phyloP scores from a whole-genome alignment of 768 basidiomycete species.

The Dentipellis sp. region DNA sequence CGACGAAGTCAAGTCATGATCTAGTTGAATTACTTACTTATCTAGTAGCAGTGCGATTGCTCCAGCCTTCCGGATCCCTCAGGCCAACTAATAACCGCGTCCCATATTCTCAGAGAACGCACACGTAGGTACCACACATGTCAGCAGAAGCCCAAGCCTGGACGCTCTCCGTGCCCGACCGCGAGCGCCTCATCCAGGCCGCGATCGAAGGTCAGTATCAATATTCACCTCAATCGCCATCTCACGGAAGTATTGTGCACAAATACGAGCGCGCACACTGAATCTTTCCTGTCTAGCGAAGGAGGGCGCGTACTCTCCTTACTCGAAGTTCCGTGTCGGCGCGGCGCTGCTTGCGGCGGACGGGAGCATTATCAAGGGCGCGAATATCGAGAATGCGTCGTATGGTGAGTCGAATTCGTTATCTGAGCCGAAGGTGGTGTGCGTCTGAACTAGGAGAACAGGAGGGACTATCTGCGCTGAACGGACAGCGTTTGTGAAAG shows the following conservation, averaged over 20 bases:
- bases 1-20: no score
- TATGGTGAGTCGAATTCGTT: conserved; percentile 46
- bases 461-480: conserved; percentile 93
- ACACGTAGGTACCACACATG: background rate
- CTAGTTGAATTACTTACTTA: no score
- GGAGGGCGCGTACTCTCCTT: conserved; percentile 67
- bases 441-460: conserved; percentile 20
- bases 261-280: background rate
- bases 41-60: no score
- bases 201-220: conserved; percentile 51
- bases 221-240: background rate
- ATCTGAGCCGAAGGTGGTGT: background rate
- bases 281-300: conserved; percentile 37
- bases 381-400: conserved; percentile 91
- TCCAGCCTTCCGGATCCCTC: no score
- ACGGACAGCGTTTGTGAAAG: conserved; percentile 91
- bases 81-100: no score
- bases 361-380: conserved; percentile 71
- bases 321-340: conserved; percentile 90
- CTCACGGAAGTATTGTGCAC: background rate
- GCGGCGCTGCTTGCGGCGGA: conserved; percentile 70
- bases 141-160: background rate
- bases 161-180: conserved; percentile 31
- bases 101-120: no score
- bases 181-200: conserved; percentile 41